These are phyloP conservation scores for Aschersonia sp. DNA, from an alignment of 2,329 filamentous ascomycete genomes.

Conservation along the genomic window DNA sequence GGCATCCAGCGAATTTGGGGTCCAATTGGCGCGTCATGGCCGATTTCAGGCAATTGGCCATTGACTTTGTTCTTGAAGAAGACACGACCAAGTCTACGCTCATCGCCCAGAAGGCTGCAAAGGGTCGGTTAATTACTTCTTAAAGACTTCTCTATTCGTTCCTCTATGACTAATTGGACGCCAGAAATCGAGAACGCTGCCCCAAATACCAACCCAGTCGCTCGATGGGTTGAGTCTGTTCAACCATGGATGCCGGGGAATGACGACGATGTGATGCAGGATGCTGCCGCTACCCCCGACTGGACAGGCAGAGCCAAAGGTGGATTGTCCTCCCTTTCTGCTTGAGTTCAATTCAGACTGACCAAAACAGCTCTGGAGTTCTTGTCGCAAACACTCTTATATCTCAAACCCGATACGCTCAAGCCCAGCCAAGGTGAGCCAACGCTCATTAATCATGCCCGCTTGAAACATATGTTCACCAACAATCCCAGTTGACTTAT, in stretches of 20 bases:
- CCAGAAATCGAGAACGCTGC: constrained; percentile 30
- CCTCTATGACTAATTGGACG: constrained; percentile 3
- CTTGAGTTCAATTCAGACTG: not conserved
- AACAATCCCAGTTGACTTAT: constrained; percentile 22
- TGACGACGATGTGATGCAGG: constrained; percentile 19
- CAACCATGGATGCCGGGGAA: constrained; percentile 37
- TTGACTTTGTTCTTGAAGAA: constrained; percentile 39
- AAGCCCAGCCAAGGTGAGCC: constrained; percentile 34
- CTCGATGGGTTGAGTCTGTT: constrained; percentile 40
- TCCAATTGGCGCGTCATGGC: constrained; percentile 22
- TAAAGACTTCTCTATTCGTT: not conserved
- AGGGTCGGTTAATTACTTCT: constrained; percentile 13
- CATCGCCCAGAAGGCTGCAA: constrained; percentile 31
- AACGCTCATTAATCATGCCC: not conserved
- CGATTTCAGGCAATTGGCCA: constrained; percentile 35
- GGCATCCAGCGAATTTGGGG: too few species aligned
- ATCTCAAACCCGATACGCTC: constrained; percentile 29
- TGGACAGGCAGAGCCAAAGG: constrained; percentile 40
- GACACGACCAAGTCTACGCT: constrained; percentile 23
- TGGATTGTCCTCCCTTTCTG: constrained; percentile 6
- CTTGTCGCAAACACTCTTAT: constrained; percentile 35
- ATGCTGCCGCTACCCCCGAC: constrained; percentile 28
- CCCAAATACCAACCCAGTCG: constrained; percentile 29
- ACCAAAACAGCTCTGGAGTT: constrained; percentile 35
- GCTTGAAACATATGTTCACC: not conserved